Evolutionary conservation across 257 asterid genomes (phyloP), one percentile per base, ranked within the genome.

Genomic region (Solanum piurae): DNA sequence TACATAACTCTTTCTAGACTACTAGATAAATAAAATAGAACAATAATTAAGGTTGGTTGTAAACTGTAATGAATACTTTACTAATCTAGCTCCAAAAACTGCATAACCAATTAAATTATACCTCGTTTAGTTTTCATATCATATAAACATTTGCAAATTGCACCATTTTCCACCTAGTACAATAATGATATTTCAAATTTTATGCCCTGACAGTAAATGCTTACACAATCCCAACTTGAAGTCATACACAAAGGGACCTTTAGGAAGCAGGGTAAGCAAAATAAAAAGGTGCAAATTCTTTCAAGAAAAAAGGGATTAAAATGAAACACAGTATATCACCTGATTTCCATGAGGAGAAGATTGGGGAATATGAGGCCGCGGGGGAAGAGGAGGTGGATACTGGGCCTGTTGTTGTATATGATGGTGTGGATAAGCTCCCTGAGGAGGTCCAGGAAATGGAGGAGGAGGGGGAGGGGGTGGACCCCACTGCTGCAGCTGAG

Each of bases 351-450:
- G 98, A 84, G 95, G 86, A 83, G 92, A 93, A 83, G 95, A 72
- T 42, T 92, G 98, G 62, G 75, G 75, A 68, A 68, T 34, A 92
- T 93, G 98, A 74, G 94, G 97, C 76, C 94, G 88, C 29, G 96
- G 95, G 31, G 95, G 98, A 62, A 92, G 93, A 75, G 91, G 91
- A 46, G 90, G 93, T 37, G 94, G 95, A 89, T 93, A 94, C 83
- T 96, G 92, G 72, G 91, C 92, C 87, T 88, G 94, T 36, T 91
- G 95, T 58, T 89, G 83, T 77, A 89, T 66, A 86, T 90, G 91
- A 88, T 93, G 94, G 27, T 91, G 93, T 80, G 93, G 92, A 21
- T 92, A 92, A 58, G 91, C 88, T 6, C 84, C 64, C 14, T 89
- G 89, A 77, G 92, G 89, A 87, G 88, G 86, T 42, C 14, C 84